These are phyloP conservation scores for Candida montana DNA, from an alignment of 805 yeast genomes.

Conservation along the genomic window DNA sequence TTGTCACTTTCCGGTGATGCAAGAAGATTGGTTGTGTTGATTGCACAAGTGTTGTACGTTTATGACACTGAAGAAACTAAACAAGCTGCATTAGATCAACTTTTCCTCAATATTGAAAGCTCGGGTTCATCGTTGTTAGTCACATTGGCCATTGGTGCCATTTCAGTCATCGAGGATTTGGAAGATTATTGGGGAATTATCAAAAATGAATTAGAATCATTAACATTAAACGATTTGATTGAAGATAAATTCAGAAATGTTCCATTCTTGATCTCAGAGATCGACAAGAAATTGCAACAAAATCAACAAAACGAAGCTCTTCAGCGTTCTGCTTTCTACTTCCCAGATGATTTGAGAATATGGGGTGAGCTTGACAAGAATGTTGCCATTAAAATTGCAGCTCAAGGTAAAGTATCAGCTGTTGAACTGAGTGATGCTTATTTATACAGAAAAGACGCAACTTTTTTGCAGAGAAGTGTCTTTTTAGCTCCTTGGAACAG, in stretches of 20 bases:
- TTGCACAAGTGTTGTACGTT: constrained; percentile 77
- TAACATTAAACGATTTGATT: constrained; percentile 42
- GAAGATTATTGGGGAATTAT: constrained; percentile 58
- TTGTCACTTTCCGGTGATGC: constrained; percentile 51
- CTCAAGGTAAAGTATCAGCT: constrained; percentile 46
- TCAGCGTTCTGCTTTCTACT: constrained; percentile 67
- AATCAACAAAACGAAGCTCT: constrained; percentile 33
- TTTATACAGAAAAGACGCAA: constrained; percentile 39
- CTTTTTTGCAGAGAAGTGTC: constrained; percentile 63
- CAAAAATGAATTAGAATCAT: constrained; percentile 54
- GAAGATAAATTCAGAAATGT: constrained; percentile 49
- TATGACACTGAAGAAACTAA: constrained; percentile 70
- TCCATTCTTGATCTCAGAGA: constrained; percentile 52
- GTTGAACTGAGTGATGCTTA: constrained; percentile 48
- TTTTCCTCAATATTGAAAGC: constrained; percentile 57
- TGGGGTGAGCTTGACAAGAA: constrained; percentile 63
- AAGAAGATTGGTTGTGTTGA: constrained; percentile 60
- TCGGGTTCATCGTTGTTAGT: constrained; percentile 64
- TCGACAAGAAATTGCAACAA: constrained; percentile 36
- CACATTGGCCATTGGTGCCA: constrained; percentile 73
- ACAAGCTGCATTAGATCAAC: constrained; percentile 79
- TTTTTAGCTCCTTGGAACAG: constrained; percentile 53
- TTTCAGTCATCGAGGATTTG: constrained; percentile 58
- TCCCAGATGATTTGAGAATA: constrained; percentile 62
- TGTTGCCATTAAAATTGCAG: constrained; percentile 56